phyloP scores from a whole-genome alignment of 495 filamentous ascomycete species.

The Hamigera avellanea region DNA sequence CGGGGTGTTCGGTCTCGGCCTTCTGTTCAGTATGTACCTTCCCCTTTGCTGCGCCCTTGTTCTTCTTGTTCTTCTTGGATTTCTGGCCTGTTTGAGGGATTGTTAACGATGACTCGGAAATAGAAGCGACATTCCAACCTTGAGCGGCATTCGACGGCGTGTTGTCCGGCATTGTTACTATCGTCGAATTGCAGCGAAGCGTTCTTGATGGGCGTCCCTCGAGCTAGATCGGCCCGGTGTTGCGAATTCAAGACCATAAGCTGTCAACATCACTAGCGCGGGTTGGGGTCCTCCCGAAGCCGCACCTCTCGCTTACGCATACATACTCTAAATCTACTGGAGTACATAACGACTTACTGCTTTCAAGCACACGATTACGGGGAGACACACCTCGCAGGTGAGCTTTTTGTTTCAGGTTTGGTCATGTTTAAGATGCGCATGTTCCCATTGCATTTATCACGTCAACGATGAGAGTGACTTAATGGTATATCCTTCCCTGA shows the following conservation, averaged over 20 bases:
- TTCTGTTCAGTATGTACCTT: conserved; percentile 11
- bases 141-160: conserved; percentile 9
- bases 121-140: conserved; percentile 5
- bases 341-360: too few relatives aligned
- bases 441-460: too few relatives aligned
- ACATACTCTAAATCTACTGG: conserved; percentile 1
- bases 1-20: conserved; percentile 4
- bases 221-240: conserved; percentile 1
- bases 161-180: conserved; percentile 25
- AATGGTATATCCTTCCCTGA: too few relatives aligned
- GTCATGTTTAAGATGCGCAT: too few relatives aligned
- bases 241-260: conserved; percentile 11
- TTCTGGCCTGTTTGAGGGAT: conserved; percentile 32
- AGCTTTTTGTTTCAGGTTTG: too few relatives aligned
- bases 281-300: conserved; percentile 6
- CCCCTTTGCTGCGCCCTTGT: conserved; percentile 41
- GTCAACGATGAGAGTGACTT: too few relatives aligned
- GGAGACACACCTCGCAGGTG: too few relatives aligned
- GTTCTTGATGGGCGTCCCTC: neutral
- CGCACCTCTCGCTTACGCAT: conserved; percentile 10
- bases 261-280: conserved; percentile 34
- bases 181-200: conserved; percentile 1
- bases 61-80: conserved; percentile 65
- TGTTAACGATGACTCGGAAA: conserved; percentile 2
- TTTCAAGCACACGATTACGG: too few relatives aligned